Evolutionary conservation across 371 early-diverging fungal genomes (phyloP).

Genomic region (Mucor mucedo): DNA sequence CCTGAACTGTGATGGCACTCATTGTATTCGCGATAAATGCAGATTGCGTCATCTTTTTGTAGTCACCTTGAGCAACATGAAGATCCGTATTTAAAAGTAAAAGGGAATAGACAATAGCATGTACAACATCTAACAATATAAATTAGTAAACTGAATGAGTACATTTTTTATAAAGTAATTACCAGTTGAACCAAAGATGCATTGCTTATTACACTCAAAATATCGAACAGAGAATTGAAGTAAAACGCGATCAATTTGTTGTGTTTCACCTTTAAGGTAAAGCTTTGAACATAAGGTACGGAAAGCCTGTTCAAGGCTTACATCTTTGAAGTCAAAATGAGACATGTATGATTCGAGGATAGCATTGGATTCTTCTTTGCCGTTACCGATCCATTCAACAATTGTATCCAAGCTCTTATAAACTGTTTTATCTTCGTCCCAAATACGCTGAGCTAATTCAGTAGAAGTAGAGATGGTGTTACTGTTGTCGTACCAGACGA

Average conservation of each 20-base stretch:
- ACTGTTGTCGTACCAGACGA: too few relatives aligned
- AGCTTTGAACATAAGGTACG: constrained; percentile 71
- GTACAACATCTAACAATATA: constrained; percentile 57
- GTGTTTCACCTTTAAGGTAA: constrained; percentile 81
- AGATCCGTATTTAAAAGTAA: constrained; percentile 87
- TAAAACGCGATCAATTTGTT: constrained; percentile 39
- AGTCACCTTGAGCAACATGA: constrained; percentile 70
- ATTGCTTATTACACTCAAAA: constrained; percentile 65
- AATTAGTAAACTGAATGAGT: not conserved
- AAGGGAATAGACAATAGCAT: constrained; percentile 46
- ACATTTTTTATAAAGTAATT: not conserved
- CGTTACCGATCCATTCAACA: constrained; percentile 47
- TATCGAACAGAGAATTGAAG: constrained; percentile 7
- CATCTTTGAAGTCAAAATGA: constrained; percentile 68
- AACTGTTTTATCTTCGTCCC: constrained; percentile 46
- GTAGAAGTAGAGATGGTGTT: too few relatives aligned
- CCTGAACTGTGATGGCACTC: constrained; percentile 31
- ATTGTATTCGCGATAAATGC: constrained; percentile 59
- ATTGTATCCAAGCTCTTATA: constrained; percentile 31
- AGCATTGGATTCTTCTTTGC: constrained; percentile 50
- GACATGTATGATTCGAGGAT: constrained; percentile 70
- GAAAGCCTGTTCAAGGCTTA: constrained; percentile 76
- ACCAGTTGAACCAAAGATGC: constrained; percentile 41
- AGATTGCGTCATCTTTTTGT: constrained; percentile 54
- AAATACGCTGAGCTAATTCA: constrained; percentile 33